Base-by-base conservation (phyloP, 805 yeast species). In the Myxozyma udenii region DNA sequence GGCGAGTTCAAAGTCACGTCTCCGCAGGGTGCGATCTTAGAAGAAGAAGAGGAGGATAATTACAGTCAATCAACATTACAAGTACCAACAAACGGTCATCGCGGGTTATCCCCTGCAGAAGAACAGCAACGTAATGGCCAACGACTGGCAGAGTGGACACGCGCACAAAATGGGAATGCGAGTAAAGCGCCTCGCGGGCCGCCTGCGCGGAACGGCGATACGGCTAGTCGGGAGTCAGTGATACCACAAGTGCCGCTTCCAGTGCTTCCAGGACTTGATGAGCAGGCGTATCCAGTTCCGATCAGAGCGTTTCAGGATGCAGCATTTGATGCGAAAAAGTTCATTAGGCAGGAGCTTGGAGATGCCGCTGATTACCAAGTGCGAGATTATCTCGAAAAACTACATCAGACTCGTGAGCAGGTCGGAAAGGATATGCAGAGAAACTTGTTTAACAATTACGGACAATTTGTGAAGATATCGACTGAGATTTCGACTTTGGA, bases 381-480 rank as follows among this genome's bases (percentile, higher is more conserved):
- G 12, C 48, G 50, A 4, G 57, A 53, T 24, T 51, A 53, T 33
- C 48, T 53, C 4, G 58, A 48, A 5, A 48, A 48, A 26, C 48
- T 55, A 12, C 41, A 46, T 22, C 30, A n/a, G 16, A 55, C 60
- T 7, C 35, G 44, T 23, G 51, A 48, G 14, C 53, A 35, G 44
- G 28, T 55, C 22, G 42, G 46, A 9, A 53, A 53, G 41, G 60
- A 55, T 41, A 55, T 53, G 57, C 53, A 55, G 30, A 40, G 49
- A 23, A 55, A 48, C 36, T 35, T 55, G 44, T 55, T 55, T 25
- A 53, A 49, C 46, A 55, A 41, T 39, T 55, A 55, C 44, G 35
- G 45, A 16, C 60, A 55, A 28, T 55, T 55, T 32, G 57, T 55
- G 21, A 35, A 48, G 35, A 55, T 55, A 12, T 53, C 60, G n/a